Evolutionary conservation across 768 basidiomycete species (phyloP), one percentile per base, ranked within the genome.

Genomic region (Amanita polypyramis): DNA sequence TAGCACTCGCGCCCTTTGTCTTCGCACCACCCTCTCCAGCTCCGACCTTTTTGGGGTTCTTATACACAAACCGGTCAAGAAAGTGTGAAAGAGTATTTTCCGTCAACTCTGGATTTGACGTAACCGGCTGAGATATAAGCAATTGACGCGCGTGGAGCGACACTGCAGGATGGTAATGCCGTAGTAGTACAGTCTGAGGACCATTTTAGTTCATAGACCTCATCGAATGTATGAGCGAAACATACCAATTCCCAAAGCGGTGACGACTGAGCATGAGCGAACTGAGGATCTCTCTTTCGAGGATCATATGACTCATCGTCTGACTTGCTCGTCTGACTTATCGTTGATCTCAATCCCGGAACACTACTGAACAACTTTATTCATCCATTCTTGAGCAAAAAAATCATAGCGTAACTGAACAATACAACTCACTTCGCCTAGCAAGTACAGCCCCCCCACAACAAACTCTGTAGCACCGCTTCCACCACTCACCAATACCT

Each of bases 1-100:
- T 98, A 47, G 88, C 86, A 52, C 85, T 89, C 0, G 79, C 72
- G n/a, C 93, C 94, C 59, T 81, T 84, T 6, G 76, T 67, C 48
- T 69, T 73, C 39, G 50, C 58, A 37, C 57, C 63, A 20, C 64
- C 61, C 5, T 60, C 65, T 29, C 56, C 62, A 19, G 51, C 37
- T 50, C 66, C 68, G 33, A 61, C 56, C 56, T 84, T 82, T 69
- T 97, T 98, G 1, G 93, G 83, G 61, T 98, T 97, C 64, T 93
- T 90, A 71, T 91, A 97, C 36, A 97, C 89, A 67, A 98, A 97
- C 2, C 94, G 80, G 60, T 98, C 96, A 34, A 98, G 76, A 77
- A 99, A 97, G 57, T 93, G 89, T 0, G 88, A 83, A 19, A 97
- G 77, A 0, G 93, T 94, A 67, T 96, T 93, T 49, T 92, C 80